Percentiles rank a stretch among this genome's conserved stretches.
phyloP scores from a whole-genome alignment of 2,329 filamentous ascomycete genomes.

The Aureobasidium melanogenum region DNA sequence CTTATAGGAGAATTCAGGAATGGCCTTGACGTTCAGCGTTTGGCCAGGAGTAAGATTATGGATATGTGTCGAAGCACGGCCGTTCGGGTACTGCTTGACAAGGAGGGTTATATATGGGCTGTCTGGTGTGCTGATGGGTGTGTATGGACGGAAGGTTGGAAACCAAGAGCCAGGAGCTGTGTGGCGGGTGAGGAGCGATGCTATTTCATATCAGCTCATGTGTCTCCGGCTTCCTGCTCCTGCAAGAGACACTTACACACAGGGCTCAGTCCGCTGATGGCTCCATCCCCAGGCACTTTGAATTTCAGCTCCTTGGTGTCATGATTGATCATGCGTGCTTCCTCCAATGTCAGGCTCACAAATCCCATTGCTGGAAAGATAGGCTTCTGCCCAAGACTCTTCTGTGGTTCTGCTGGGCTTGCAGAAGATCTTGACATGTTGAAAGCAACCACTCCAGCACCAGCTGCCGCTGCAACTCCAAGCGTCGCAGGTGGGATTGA shows the following conservation, averaged over 20 bases:
- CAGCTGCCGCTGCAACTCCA: neutral
- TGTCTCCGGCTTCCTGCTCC: no score
- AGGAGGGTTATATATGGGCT: conserved; percentile 54
- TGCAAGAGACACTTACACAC: neutral
- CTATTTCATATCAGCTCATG: conserved; percentile 21
- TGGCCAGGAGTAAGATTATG: conserved; percentile 57
- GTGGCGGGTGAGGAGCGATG: conserved; percentile 52
- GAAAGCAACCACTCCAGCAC: neutral
- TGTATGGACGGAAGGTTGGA: conserved; percentile 58
- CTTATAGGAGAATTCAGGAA: conserved; percentile 42
- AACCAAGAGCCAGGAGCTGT: conserved; percentile 49
- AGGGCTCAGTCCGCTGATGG: conserved; percentile 38
- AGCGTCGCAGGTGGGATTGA: neutral
- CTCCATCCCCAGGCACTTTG: conserved; percentile 40
- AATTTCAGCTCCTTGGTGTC: conserved; percentile 52
- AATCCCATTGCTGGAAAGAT: conserved; percentile 26
- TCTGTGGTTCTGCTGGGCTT: neutral
- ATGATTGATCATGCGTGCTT: conserved; percentile 46
- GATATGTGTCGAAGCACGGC: conserved; percentile 56
- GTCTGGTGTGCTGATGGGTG: conserved; percentile 51
- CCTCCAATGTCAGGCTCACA: conserved; percentile 42
- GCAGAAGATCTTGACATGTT: neutral
- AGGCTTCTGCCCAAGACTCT: conserved; percentile 3
- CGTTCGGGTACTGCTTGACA: conserved; percentile 59
- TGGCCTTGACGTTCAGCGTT: conserved; percentile 47